Evolutionary conservation across 2,329 filamentous ascomycete genomes (phyloP), one percentile per base, ranked within the genome.

Genomic region (Penicillium sp.): DNA sequence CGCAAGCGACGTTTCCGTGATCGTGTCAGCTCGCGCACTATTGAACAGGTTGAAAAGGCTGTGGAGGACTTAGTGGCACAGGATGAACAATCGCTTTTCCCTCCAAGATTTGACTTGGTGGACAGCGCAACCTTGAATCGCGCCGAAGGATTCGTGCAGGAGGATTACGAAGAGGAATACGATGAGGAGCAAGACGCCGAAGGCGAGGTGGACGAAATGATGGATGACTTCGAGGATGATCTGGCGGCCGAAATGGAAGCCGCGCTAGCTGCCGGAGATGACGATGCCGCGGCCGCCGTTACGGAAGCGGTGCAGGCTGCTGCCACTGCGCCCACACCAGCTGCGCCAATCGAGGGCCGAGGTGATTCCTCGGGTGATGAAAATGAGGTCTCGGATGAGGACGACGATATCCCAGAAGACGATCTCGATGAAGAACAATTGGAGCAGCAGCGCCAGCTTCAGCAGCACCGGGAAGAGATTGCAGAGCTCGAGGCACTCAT

Each of bases 1-100:
- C 84, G 90, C 45, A 92, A 91, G 73, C 86, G 91, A 31, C 85
- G 92, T 35, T 96, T 96, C 76, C 86, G 92, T 59, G 92, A 93
- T 71, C 88, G 91, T 3, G 86, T 94, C 55, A 91, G 88, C 61
- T 88, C 92, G 58, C 88, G 91, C 60, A 90, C 93, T 64, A 93
- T 95, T 63, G 89, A 94, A 72, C 89, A 91, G 66, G 91, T 94
- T 52, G 92, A 96, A 71, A 86, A 88, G 57, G 86, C 90, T 66
- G 91, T 96, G 37, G 87, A 92, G 63, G 84, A 88, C 47, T 79
- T 96, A 37, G 81, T 96, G 3, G 83, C 84, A 47, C 86, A 88
- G 42, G 92, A 96, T 68, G 82, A 83, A 54, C 82, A 83, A 41
- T 84, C 87, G 4, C 64, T 82, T 1, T 84, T 84, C 22, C 69